These are phyloP conservation scores for Apiospora rasikravindrae DNA, from an alignment of 2,329 filamentous ascomycete genomes.

Conservation along the genomic window DNA sequence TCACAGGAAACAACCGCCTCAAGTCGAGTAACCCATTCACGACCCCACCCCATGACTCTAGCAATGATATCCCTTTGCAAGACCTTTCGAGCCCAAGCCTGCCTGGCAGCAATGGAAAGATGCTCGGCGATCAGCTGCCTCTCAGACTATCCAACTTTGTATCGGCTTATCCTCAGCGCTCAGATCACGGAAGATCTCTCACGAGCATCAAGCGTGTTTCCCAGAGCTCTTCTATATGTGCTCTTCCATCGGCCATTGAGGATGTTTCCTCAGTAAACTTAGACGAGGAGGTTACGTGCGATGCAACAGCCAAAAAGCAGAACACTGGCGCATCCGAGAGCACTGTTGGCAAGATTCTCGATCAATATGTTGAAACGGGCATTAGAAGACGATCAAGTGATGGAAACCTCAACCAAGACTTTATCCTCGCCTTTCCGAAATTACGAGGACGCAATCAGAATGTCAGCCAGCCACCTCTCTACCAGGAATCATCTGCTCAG, in stretches of 20 bases:
- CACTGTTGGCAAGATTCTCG: background rate
- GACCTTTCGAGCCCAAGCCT: conserved; percentile 1
- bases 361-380: background rate
- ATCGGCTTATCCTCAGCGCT: conserved; percentile 11
- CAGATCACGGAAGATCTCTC: conserved; percentile 23
- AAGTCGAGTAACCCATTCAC: conserved; percentile 16
- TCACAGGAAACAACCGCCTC: conserved; percentile 35
- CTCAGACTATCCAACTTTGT: conserved; percentile 17
- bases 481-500: background rate
- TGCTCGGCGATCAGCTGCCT: background rate
- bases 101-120: conserved; percentile 26
- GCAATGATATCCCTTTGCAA: conserved; percentile 20
- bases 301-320: background rate
- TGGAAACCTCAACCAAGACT: background rate
- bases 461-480: background rate
- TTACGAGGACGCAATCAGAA: background rate
- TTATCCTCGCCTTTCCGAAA: background rate
- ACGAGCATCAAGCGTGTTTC: conserved; percentile 21
- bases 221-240: background rate
- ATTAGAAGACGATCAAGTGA: background rate
- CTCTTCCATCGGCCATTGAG: background rate
- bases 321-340: background rate
- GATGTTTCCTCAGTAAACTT: background rate
- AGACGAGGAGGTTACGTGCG: background rate
- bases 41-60: conserved; percentile 10